Evolutionary conservation across 192 early-diverging fungal genomes (phyloP).

Genomic region (Globomyces pollinis-pini): DNA sequence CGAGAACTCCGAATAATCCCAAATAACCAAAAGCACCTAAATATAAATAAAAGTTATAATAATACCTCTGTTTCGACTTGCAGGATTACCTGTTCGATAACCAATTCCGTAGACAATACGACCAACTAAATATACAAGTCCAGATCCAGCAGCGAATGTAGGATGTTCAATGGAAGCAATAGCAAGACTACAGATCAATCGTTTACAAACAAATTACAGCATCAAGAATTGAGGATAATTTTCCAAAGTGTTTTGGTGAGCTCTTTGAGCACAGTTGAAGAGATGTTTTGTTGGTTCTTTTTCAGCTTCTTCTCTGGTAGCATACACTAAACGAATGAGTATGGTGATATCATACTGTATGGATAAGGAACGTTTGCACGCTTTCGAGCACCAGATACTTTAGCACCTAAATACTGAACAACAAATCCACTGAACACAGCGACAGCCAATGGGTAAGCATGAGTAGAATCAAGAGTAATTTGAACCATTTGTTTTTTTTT

Average conservation of each 20-base stretch:
- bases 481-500: too few species aligned
- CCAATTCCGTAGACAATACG: constrained; percentile 30
- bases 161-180: constrained; percentile 51
- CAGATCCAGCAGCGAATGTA: constrained; percentile 37
- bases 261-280: constrained; percentile 62
- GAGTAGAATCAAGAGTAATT: too few species aligned
- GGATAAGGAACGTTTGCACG: constrained; percentile 60
- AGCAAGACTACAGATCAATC: too few species aligned
- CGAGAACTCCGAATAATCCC: neutral
- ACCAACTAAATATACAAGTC: constrained; percentile 44
- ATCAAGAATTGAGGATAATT: constrained; percentile 44
- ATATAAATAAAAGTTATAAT: too few species aligned
- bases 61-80: constrained; percentile 41
- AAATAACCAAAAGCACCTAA: neutral
- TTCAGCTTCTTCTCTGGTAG: constrained; percentile 48
- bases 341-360: constrained; percentile 34
- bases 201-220: too few species aligned
- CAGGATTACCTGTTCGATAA: constrained; percentile 46
- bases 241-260: constrained; percentile 64
- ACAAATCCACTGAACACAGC: neutral
- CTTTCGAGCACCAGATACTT: constrained; percentile 50
- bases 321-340: constrained; percentile 37
- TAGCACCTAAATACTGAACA: constrained; percentile 30
- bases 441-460: neutral
- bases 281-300: constrained; percentile 54